Evolutionary conservation across 179 eudicot genomes (phyloP), one percentile per base, ranked within the genome.

Genomic region (Spinacia oleracea): DNA sequence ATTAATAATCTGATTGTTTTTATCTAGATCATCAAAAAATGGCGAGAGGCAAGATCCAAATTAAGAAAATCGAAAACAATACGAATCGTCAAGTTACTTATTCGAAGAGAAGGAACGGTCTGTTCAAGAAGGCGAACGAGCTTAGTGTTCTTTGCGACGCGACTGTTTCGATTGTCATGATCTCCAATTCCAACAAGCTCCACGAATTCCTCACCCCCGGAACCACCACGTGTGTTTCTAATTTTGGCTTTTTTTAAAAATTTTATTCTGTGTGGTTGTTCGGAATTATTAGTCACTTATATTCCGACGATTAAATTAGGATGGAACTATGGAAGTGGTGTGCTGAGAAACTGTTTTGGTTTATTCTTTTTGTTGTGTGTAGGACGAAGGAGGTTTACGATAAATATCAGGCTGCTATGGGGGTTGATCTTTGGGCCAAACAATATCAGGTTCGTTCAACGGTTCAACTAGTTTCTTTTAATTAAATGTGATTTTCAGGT

Each of bases 11-110:
- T n/a, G n/a, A n/a, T n/a, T n/a, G n/a, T n/a, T n/a, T n/a, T n/a
- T n/a, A n/a, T n/a, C n/a, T 2, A 40, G 29, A 42, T 15, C 7
- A 16, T 20, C 25, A 62, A 51, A 2, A 9, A 74, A 82, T 82
- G 85, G 85, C 85, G 51, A 82, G 82, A 70, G 85, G 85, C 11
- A 82, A 74, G 27, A 82, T 82, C 48, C 79, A 82, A 68, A 82
- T 82, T 29, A 82, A 74, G 68, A 82, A 76, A 69, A 82, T 82
- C 18, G 85, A 82, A 29, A 82, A 82, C 6, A 46, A 70, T 42
- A 82, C 84, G 20, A 82, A 78, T 56, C 78, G 84, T 31, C 84
- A 82, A 48, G 84, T 82, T 18, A 82, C 85, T 16, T 82, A 78
- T 60, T 82, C 85, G 6, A 82, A 82, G 73, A 82, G 85, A 34